Evolutionary conservation across 345 rosid genomes (phyloP).

Genomic region (Noccaea caerulescens): DNA sequence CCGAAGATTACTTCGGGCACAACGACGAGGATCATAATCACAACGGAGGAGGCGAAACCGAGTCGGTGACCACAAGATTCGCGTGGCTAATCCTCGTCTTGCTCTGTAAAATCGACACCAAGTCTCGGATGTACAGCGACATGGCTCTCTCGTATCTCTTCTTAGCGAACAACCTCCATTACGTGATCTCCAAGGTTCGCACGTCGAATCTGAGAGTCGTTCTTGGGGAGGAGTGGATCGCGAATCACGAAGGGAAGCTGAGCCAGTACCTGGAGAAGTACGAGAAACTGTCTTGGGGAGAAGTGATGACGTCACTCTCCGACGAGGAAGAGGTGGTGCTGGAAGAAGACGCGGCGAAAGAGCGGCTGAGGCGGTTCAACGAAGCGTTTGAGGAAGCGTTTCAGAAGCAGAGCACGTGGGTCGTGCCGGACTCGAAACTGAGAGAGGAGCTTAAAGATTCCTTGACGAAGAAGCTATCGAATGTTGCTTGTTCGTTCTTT

Average conservation of each 20-base stretch:
- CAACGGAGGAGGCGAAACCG: conserved; percentile 1
- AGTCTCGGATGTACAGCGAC: conserved; percentile 61
- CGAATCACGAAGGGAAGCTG: conserved; percentile 59
- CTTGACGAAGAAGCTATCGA: conserved; percentile 50
- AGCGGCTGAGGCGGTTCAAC: conserved; percentile 55
- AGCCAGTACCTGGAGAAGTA: conserved; percentile 62
- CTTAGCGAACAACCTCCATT: conserved; percentile 77
- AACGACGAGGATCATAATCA: neutral
- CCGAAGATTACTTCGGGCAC: conserved; percentile 50
- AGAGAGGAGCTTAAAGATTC: conserved; percentile 62
- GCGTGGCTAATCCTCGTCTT: conserved; percentile 73
- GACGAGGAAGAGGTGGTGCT: conserved; percentile 38
- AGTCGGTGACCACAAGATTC: conserved; percentile 49
- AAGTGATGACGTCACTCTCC: conserved; percentile 56
- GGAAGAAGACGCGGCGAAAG: conserved; percentile 42
- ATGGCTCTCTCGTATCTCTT: conserved; percentile 69
- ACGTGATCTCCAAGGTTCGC: conserved; percentile 67
- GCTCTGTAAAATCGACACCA: conserved; percentile 79
- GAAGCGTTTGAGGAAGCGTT: conserved; percentile 60
- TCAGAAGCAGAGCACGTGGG: conserved; percentile 62
- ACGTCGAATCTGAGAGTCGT: conserved; percentile 54
- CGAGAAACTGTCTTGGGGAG: conserved; percentile 73
- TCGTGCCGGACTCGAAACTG: conserved; percentile 57
- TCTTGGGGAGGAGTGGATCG: conserved; percentile 69
- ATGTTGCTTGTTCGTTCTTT: conserved; percentile 48